phyloP scores from a whole-genome alignment of 331 rosid species.

The Pyrus hybrid region DNA sequence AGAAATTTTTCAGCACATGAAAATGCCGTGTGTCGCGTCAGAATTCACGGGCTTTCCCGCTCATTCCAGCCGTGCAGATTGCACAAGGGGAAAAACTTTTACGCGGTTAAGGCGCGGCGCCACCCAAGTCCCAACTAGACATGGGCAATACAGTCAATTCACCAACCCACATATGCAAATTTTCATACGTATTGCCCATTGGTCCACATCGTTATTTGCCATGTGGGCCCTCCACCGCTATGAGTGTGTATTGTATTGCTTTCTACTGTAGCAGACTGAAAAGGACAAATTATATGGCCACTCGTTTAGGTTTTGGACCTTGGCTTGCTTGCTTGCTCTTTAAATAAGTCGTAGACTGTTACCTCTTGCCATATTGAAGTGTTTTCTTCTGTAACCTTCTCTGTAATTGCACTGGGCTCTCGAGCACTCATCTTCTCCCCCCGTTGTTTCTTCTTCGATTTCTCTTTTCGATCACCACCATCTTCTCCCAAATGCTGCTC shows the following conservation, averaged over 20 bases:
- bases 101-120: slow-evolving; percentile 24
- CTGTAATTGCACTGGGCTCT: not conserved
- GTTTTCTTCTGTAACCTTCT: slow-evolving; percentile 8
- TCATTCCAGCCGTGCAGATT: slow-evolving; percentile 17
- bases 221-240: slow-evolving; percentile 2
- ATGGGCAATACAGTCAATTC: not conserved
- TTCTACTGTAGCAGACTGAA: not conserved
- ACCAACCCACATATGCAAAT: not conserved
- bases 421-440: not conserved
- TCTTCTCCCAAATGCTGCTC: slow-evolving; percentile 3
- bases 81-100: not conserved
- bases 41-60: slow-evolving; percentile 40
- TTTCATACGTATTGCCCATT: not conserved
- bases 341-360: not conserved
- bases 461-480: not conserved
- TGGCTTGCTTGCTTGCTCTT: not conserved
- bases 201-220: not conserved
- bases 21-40: slow-evolving; percentile 58
- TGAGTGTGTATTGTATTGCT: no score
- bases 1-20: slow-evolving; percentile 17
- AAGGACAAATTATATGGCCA: not conserved
- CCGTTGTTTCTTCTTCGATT: not conserved
- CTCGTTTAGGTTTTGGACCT: not conserved
- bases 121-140: not conserved
- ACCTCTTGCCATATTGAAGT: not conserved